These are phyloP conservation scores for Mycena capillaripes DNA, from an alignment of 768 basidiomycete species.

Conservation along the genomic window DNA sequence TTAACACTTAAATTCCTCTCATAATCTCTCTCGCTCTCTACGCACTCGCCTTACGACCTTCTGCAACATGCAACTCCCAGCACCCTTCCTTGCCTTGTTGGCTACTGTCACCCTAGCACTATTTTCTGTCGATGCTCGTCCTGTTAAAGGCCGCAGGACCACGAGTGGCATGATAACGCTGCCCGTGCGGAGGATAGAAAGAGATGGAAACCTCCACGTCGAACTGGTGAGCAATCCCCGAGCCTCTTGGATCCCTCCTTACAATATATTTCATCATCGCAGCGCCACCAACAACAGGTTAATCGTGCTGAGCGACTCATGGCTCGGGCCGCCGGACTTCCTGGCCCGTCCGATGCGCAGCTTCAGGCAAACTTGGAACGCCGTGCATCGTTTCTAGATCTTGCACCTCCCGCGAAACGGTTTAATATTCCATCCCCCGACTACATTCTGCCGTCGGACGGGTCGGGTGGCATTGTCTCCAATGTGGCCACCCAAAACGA, in stretches of 20 bases:
- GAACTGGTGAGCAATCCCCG: constrained; percentile 16
- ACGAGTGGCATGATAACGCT: constrained; percentile 20
- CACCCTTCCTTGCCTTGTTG: constrained; percentile 18
- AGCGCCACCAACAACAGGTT: constrained; percentile 38
- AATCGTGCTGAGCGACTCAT: constrained; percentile 34
- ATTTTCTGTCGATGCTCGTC: constrained; percentile 27
- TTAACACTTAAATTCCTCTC: background rate
- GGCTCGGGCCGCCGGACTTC: constrained; percentile 22
- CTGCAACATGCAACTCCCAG: constrained; percentile 27
- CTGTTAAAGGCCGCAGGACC: background rate
- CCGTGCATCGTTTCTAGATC: constrained; percentile 24
- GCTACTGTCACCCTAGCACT: constrained; percentile 5
- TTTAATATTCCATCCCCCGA: constrained; percentile 18
- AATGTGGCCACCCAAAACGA: constrained; percentile 16
- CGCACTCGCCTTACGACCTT: constrained; percentile 5
- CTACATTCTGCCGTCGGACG: background rate
- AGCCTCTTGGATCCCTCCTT: background rate
- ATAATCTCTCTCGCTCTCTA: constrained; percentile 10
- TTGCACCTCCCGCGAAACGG: constrained; percentile 14
- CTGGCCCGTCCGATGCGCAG: constrained; percentile 24
- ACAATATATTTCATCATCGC: background rate
- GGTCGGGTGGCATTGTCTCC: background rate
- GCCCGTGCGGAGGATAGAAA: constrained; percentile 17
- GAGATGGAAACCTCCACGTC: constrained; percentile 1
- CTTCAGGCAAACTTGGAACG: constrained; percentile 32